Evolutionary conservation across 2,329 filamentous ascomycete genomes (phyloP), one percentile per base, ranked within the genome.

Genomic region (Talaromyces sp.): DNA sequence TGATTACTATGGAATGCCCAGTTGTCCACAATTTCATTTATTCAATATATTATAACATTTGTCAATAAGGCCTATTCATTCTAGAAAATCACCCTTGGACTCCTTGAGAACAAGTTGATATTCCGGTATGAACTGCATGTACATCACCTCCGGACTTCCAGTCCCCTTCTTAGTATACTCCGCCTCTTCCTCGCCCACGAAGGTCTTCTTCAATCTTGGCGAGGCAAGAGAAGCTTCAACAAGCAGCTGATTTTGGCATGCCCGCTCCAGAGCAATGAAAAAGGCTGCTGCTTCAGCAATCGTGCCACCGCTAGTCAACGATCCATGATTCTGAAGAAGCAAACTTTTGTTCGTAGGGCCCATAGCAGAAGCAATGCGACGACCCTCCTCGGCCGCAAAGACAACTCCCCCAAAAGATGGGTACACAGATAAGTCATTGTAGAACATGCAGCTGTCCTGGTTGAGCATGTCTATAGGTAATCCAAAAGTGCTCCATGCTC

Each of bases 241-340:
- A 60, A 81, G 74, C 36, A 90, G 74, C 73, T 91, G 88, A 16
- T 88, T 81, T 47, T 85, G 80, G 65, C 88, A 91, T 24, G 82
- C 83, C 36, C 86, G 78, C 70, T 91, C 88, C 66, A 90, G 77
- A 35, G 87, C 72, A 0, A 83, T 86, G 65, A 89, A 88, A 32
- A 90, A 70, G 64, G 85, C 89, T 0, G 84, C 85, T 1, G 88
- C 88, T 70, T 91, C 88, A 60, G 90, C 88, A 1, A 91, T 87
- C 0, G 88, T 91, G 7, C 70, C 65, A 4, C 88, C 88, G 0
- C 88, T 85, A 0, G 86, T 80, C 42, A 81, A 57, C 13, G 80
- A 57, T 3, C 78, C 69, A 43, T 72, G 69, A 42, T 71, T 71
- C 32, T 65, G 64, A 29, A 71, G 40, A 1, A 71, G 65, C 2